These are phyloP conservation scores for Galeopsis tetrahit DNA, from an alignment of 257 asterid species.

Conservation along the genomic window DNA sequence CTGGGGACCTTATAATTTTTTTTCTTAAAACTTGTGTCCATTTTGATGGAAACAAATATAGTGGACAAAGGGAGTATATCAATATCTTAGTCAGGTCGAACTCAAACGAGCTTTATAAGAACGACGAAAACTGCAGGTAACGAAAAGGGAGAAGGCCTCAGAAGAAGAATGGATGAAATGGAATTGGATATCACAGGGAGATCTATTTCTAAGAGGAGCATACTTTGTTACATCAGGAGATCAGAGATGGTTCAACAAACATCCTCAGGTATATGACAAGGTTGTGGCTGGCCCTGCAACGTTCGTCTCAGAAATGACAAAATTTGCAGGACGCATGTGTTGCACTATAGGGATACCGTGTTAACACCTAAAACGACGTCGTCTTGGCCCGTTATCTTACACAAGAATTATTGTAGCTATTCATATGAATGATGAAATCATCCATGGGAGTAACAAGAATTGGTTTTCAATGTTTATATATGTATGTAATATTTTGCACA, in stretches of 20 bases:
- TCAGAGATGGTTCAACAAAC: slow-evolving; percentile 36
- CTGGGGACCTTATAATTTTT: too few relatives aligned
- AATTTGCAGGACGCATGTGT: slow-evolving; percentile 43
- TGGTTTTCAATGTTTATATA: too few relatives aligned
- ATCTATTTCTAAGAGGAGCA: slow-evolving; percentile 54
- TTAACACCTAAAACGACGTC: slow-evolving; percentile 1
- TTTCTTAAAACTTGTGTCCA: too few relatives aligned
- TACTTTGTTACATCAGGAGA: slow-evolving; percentile 53
- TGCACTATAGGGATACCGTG: slow-evolving; percentile 47
- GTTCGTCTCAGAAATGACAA: slow-evolving; percentile 41
- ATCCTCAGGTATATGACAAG: slow-evolving; percentile 37
- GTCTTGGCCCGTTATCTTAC: background rate
- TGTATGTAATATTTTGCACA: background rate
- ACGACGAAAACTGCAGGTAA: slow-evolving; percentile 35
- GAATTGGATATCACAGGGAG: slow-evolving; percentile 67
- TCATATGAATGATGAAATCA: background rate
- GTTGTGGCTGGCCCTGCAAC: slow-evolving; percentile 33
- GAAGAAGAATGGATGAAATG: slow-evolving; percentile 55
- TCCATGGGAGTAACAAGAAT: background rate
- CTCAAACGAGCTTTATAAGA: too few relatives aligned
- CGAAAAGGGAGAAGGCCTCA: slow-evolving; percentile 36
- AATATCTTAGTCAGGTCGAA: too few relatives aligned
- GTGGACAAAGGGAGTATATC: too few relatives aligned
- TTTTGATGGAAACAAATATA: too few relatives aligned
- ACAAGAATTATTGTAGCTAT: too few relatives aligned